Percentiles rank a stretch among this genome's conserved stretches.
Conservation (phyloP, 2,329 filamentous ascomycete species). For the Neonectria faginata region DNA sequence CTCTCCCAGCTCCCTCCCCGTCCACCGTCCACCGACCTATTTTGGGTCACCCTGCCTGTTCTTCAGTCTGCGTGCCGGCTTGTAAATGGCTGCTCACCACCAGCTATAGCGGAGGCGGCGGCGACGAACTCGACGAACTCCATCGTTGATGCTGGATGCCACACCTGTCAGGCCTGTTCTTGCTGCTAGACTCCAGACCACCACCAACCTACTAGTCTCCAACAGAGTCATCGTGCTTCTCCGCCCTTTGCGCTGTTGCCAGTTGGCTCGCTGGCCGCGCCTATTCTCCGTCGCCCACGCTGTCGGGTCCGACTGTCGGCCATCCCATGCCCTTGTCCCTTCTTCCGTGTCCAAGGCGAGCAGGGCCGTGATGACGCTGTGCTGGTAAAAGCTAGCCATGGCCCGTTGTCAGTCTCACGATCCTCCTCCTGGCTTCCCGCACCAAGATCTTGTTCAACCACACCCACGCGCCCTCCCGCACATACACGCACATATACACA, state of each 20-base stretch:
- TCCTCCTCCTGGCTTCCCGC: constrained; percentile 20
- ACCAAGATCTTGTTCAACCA: constrained; percentile 24
- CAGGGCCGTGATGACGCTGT: constrained; percentile 27
- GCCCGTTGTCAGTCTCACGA: constrained; percentile 27
- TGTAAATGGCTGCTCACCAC: constrained; percentile 2
- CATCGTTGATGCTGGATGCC: background rate
- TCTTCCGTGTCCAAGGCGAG: constrained; percentile 1
- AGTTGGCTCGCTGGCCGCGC: constrained; percentile 1
- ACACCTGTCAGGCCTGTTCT: background rate
- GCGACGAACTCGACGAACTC: constrained; percentile 3
- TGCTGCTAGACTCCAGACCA: background rate
- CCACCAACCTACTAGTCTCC: background rate
- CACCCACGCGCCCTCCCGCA: constrained; percentile 14
- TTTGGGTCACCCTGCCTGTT: constrained; percentile 10
- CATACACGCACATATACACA: constrained; percentile 5
- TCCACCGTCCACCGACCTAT: constrained; percentile 1
- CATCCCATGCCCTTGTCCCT: constrained; percentile 15
- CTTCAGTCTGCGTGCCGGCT: background rate
- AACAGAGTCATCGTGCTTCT: constrained; percentile 17
- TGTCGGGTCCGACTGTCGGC: constrained; percentile 28
- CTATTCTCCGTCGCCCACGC: constrained; percentile 25
- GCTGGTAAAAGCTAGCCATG: constrained; percentile 27
- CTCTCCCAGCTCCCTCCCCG: constrained; percentile 9
- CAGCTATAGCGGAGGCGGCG: constrained; percentile 2
- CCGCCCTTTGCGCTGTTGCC: constrained; percentile 23